Percentiles rank a stretch among this genome's conserved stretches.
Evolutionary conservation across 805 yeast genomes (phyloP).

Genomic region (Kazachstania martiniae): DNA sequence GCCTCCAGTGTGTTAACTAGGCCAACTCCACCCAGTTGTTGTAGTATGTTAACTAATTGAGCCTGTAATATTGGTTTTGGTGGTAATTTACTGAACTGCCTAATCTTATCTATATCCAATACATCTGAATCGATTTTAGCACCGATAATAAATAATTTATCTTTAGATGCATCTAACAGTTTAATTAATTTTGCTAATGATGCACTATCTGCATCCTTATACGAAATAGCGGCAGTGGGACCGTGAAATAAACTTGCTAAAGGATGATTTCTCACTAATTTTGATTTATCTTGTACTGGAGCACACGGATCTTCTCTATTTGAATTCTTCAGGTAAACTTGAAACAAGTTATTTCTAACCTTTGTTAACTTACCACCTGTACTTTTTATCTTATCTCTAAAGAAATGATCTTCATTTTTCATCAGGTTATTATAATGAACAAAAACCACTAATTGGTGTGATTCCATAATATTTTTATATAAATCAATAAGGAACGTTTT

Average conservation of each 20-base stretch:
- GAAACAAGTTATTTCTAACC: conserved; percentile 58
- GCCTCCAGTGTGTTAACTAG: conserved; percentile 71
- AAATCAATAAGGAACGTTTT: conserved; percentile 79
- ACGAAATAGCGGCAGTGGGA: conserved; percentile 72
- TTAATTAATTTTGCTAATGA: conserved; percentile 52
- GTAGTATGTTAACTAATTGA: conserved; percentile 73
- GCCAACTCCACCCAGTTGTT: conserved; percentile 83
- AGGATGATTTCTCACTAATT: conserved; percentile 43
- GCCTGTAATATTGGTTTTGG: conserved; percentile 60
- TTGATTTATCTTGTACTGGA: conserved; percentile 38
- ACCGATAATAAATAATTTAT: conserved; percentile 71
- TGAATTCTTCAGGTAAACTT: conserved; percentile 65
- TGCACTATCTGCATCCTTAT: conserved; percentile 61
- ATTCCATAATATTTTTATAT: conserved; percentile 61
- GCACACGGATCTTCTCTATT: conserved; percentile 54
- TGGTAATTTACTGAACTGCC: conserved; percentile 64
- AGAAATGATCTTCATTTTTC: conserved; percentile 52
- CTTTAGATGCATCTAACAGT: conserved; percentile 55
- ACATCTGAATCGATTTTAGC: conserved; percentile 60
- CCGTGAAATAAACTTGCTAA: conserved; percentile 62
- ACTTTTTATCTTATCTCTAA: conserved; percentile 50
- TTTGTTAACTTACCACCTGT: conserved; percentile 64
- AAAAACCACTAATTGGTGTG: conserved; percentile 59
- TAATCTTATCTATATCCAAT: conserved; percentile 41
- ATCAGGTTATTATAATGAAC: conserved; percentile 77